Base-by-base conservation (phyloP, 2,329 filamentous ascomycete genomes). In the Colletotrichum sp. region DNA sequence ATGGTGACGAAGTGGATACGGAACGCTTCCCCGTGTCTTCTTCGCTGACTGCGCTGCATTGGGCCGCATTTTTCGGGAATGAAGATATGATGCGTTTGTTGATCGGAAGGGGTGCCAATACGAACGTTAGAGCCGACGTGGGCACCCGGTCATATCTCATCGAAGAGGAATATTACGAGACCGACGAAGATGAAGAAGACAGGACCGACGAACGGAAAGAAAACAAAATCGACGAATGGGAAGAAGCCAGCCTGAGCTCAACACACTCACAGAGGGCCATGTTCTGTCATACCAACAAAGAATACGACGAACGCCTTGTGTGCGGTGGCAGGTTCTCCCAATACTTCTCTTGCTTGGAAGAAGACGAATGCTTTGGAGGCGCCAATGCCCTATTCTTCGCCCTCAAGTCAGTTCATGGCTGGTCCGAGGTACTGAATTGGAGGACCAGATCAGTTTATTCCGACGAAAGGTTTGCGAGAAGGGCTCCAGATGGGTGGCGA, bases 191-290 rank as follows among this genome's bases (percentile, higher is more conserved):
- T 8, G 36, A 38, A 38, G 36, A 9, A 18, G 4, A 38, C 15
- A 18, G 36, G 8, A 18, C 16, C 36, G 16, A 38, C 8, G 16
- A 18, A 38, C 2, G 16, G 36, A 8, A 38, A 38, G 36, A 6
- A 38, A 3, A 18, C 36, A 16, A 6, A 36, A 36, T 36, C 4
- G 34, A 43, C 38, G 38, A 43, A 43, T 43, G 38, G 38, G 38
- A 43, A 43, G 38, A 43, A 43, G 1, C 0, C 38, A 1, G 38
- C 0, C 38, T 43, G 38, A 43, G 8, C 8, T 43, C 0, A 0
- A 1, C 16, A n/a, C 38, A 43, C 18, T 8, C 38, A 1, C 38
- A 43, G 38, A 43, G 38, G 38, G 38, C 38, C 10, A 43, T 43
- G 38, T 43, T 43, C 38, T n/a, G 1, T 43, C 36, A 43, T 43